A percentile compares a stretch with the other conserved stretches of the same genome.
These are phyloP conservation scores for Sabuloglossum arenarium DNA, from an alignment of 495 filamentous ascomycete species.

Conservation along the genomic window DNA sequence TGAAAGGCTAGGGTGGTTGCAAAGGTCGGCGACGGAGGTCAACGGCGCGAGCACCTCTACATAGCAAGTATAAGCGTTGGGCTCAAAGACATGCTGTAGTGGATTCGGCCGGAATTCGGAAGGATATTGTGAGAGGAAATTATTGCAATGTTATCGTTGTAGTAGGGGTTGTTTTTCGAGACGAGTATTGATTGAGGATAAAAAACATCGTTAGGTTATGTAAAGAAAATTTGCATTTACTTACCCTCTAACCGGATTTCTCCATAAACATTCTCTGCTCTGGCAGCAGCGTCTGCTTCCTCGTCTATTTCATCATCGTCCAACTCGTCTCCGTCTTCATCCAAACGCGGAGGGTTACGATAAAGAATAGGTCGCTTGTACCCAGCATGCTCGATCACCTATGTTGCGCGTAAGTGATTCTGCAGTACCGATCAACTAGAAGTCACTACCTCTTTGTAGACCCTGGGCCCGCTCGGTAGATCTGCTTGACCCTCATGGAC, in stretches of 20 bases:
- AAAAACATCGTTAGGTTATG: neutral
- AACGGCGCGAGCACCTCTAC: conserved; percentile 72
- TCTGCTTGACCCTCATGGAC: conserved; percentile 58
- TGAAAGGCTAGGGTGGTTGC: conserved; percentile 64
- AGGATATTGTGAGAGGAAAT: neutral
- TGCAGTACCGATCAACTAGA: neutral
- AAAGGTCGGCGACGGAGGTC: conserved; percentile 67
- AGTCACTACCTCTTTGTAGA: conserved; percentile 62
- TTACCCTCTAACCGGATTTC: conserved; percentile 65
- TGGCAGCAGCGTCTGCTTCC: conserved; percentile 44
- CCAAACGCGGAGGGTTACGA: conserved; percentile 49
- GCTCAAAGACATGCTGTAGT: neutral
- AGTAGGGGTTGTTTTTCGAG: neutral
- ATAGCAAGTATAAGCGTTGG: neutral
- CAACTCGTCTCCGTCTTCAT: conserved; percentile 73
- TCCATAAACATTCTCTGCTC: conserved; percentile 67
- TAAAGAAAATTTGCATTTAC: conserved; percentile 13
- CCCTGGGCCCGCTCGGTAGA: conserved; percentile 41
- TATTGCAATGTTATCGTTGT: neutral
- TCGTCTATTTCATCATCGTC: conserved; percentile 57
- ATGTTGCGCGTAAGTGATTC: neutral
- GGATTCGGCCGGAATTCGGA: neutral
- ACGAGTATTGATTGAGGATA: neutral
- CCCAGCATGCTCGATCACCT: conserved; percentile 73
- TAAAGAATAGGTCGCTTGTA: conserved; percentile 67